Evolutionary conservation across 164 flowering plant genomes (phyloP), one percentile per base, ranked within the genome.

Genomic region (Nelumbo lutea): DNA sequence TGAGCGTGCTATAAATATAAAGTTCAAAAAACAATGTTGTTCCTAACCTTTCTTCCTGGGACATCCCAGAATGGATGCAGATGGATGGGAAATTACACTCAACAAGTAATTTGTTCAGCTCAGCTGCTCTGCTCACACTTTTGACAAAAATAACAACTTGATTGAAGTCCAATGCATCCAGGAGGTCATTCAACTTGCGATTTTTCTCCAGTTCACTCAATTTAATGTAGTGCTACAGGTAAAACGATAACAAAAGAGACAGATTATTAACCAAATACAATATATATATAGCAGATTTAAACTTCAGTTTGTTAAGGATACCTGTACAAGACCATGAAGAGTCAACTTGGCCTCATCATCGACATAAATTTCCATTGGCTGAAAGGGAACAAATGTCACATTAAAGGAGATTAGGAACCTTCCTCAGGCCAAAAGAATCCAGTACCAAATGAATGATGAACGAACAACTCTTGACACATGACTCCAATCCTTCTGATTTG

Each of bases 341-440:
- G 99, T 95, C 85, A 95, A 79, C 84, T 95, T 95, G 61, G 99
- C 98, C 74, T 95, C 99, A 62, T 94, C 98, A 44, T 95, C 99
- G 50, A 95, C 99, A 84, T 95, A 95, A 69, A 95, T 95, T 82
- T 95, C 99, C 99, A 95, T 95, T 11, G 99, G 99, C 99, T 95
- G 99, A 78, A 90, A 90, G 76, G 47, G 84, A 84, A 87, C 73
- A 90, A 85, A 88, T 72, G 80, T 79, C 84, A 91, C 43, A 84
- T 83, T 72, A 84, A 87, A 87, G 76, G 79, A 81, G 66, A 81
- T 87, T 86, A 89, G 88, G 75, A 4, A 76, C 77, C 81, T 81
- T 77, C 86, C 77, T 77, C 85, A 87, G 80, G 86, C 80, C 75
- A 83, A 84, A 69, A 73, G 84, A 83, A 83, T 80, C 91, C 86